Base-by-base conservation (phyloP, 2,329 filamentous ascomycete genomes). In the Graphiopsis chlorocephala region DNA sequence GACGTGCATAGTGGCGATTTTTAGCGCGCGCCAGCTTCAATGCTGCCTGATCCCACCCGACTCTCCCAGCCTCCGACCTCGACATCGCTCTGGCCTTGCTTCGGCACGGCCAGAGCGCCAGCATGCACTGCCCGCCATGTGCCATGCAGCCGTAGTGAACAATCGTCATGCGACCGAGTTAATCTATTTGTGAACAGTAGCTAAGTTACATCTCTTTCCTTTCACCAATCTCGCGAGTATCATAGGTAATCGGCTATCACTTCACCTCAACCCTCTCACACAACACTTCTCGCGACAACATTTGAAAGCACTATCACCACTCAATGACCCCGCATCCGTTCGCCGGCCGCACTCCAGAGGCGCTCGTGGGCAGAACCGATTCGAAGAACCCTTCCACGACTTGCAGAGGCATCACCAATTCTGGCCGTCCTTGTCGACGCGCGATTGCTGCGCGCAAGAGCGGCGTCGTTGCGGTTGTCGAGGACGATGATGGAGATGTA, bases 351-450 rank as follows among this genome's bases (percentile, higher is more conserved):
- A 96, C 92, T 0, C 93, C 94, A 68, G 93, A 97, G 81, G 89
- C 90, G 23, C 80, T 90, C 29, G 82, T 97, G 65, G 85, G 84
- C 64, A 90, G 93, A 65, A 88, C 88, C 72, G 93, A 97, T 82
- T 96, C 92, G 60, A 92, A 90, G 75, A 89, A 96, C 70, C 89
- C 93, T 2, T 83, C 86, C 1, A 90, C 88, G 14, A 97, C 93
- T 75, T 99, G 95, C 79, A 88, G 89, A 79, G 95, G 95, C 65
- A 86, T 98, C 68, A 97, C 93, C 4, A 84, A 87, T 29, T 87
- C 84, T 70, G 95, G 95, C n/a, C 85, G 88, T 58, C 90, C 92
- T 12, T 99, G 95, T 80, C 87, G 94, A 68, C 86, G 92, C 60
- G 82, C 88, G 6, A 80, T 96, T 38, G 81, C 85, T 23, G 78